Evolutionary conservation across 164 flowering plant species (phyloP), one percentile per base, ranked within the genome.

Genomic region (Vitis amurensis): DNA sequence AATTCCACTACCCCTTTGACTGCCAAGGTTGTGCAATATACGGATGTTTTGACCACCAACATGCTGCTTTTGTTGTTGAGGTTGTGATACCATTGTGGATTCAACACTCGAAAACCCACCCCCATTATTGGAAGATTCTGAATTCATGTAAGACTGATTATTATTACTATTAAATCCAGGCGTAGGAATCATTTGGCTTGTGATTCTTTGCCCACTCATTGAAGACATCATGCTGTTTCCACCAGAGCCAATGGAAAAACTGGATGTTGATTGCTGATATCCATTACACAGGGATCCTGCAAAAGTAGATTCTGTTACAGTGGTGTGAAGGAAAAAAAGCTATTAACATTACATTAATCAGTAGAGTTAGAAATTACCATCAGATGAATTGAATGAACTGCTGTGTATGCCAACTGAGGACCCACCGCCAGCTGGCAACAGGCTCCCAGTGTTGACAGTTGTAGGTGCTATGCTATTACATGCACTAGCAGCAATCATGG

Each of bases 101-200:
- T 93, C 95, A 82, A 76, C 81, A 73, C 76, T 76, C 14, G 99
- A 81, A 78, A 84, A 80, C 55, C 89, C 90, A 72, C 83, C 80
- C 56, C 79, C 73, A 68, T 73, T 84, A 77, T 50, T 88, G 58
- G 89, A 72, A 68, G 85, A 62, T 49, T 91, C 97, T 53, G 84
- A 7, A 76, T 82, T 93, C 81, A 79, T 70, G 56, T 82, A 77
- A 55, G 89, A 68, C 61, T 86, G 89, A 68, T 79, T 77, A 68
- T 69, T 76, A 49, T 50, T 79, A 50, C 37, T 84, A 76, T 70
- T 89, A 72, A 91, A 82, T 70, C 98, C 97, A 56, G 98, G 98
- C 31, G 99, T 93, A 60, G 98, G 98, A 68, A 96, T 96, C 99
- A 96, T 93, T 81, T 93, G 99, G 77, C 88, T 88, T 49, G 81